A percentile compares a stretch with the other conserved stretches of the same genome.
These are phyloP conservation scores for Xerocomellus chrysenteron DNA, from an alignment of 768 basidiomycete species.

Conservation along the genomic window DNA sequence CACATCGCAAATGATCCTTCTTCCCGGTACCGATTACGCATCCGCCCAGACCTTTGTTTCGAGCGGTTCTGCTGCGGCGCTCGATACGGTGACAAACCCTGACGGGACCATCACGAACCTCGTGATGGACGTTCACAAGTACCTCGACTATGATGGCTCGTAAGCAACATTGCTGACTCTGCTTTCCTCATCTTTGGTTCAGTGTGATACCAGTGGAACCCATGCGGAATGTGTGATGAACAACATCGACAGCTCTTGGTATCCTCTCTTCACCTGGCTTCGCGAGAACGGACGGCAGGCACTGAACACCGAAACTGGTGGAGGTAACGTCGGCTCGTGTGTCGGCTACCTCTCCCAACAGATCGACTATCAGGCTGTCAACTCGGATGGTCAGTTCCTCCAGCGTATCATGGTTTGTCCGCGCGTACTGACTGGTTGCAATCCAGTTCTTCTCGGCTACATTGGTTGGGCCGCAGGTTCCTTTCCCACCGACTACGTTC, in stretches of 20 bases:
- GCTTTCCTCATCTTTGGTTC: not conserved
- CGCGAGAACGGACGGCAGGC: constrained; percentile 51
- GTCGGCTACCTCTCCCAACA: constrained; percentile 45
- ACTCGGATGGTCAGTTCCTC: constrained; percentile 44
- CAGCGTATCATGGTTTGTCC: not conserved
- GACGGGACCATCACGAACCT: constrained; percentile 46
- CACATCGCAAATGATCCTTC: constrained; percentile 52
- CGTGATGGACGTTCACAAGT: constrained; percentile 64
- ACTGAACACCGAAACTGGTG: constrained; percentile 61
- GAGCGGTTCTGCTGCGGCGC: constrained; percentile 50
- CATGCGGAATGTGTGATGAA: constrained; percentile 51
- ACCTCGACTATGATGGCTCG: constrained; percentile 55
- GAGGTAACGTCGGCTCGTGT: constrained; percentile 54
- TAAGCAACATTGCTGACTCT: constrained; percentile 25
- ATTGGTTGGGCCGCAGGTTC: constrained; percentile 58
- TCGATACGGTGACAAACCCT: constrained; percentile 44
- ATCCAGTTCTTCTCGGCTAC: constrained; percentile 32
- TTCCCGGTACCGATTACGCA: constrained; percentile 56
- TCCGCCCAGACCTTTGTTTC: constrained; percentile 51
- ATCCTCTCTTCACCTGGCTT: constrained; percentile 47
- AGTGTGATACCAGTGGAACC: constrained; percentile 32
- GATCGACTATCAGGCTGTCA: constrained; percentile 44
- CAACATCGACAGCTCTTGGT: constrained; percentile 49
- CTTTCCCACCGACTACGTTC: constrained; percentile 40
- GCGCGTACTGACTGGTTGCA: too few species aligned